Conservation (phyloP, 768 basidiomycete genomes). For the Cyathus striatus region DNA sequence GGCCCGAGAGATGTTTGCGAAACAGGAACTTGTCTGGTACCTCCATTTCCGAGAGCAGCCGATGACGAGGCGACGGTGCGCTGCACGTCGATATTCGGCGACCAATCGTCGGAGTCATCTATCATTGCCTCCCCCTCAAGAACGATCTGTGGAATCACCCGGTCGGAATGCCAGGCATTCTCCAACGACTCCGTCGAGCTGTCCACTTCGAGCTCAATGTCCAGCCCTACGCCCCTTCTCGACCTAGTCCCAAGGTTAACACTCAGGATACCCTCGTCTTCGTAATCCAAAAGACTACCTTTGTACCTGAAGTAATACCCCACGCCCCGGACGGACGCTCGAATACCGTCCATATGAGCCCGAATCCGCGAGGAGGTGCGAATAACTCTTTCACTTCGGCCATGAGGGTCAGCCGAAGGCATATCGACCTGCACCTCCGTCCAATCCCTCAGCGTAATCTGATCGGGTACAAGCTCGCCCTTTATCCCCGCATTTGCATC, state of each 20-base stretch:
- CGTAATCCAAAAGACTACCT: constrained; percentile 20
- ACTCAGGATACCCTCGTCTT: constrained; percentile 32
- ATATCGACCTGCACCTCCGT: constrained; percentile 30
- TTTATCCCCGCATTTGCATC: constrained; percentile 11
- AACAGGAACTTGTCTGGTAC: not conserved
- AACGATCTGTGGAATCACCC: constrained; percentile 9
- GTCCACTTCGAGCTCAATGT: constrained; percentile 24
- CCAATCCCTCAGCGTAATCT: constrained; percentile 25
- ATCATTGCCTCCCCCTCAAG: constrained; percentile 8
- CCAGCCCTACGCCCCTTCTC: constrained; percentile 19
- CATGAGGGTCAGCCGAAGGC: constrained; percentile 7
- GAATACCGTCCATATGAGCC: constrained; percentile 29
- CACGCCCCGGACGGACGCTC: constrained; percentile 23
- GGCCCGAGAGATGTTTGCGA: not conserved
- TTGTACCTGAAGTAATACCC: constrained; percentile 32
- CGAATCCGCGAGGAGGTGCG: constrained; percentile 17
- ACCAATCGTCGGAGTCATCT: constrained; percentile 1
- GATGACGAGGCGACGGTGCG: too few relatives aligned
- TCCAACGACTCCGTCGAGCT: constrained; percentile 6
- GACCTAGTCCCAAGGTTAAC: constrained; percentile 23
- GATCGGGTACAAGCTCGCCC: constrained; percentile 26
- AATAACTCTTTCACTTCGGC: constrained; percentile 2
- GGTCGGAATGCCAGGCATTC: not conserved
- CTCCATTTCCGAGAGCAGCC: not conserved
- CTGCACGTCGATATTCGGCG: constrained; percentile 7